Evolutionary conservation across 306 rosid genomes (phyloP).

Genomic region (Sophora flavescens): DNA sequence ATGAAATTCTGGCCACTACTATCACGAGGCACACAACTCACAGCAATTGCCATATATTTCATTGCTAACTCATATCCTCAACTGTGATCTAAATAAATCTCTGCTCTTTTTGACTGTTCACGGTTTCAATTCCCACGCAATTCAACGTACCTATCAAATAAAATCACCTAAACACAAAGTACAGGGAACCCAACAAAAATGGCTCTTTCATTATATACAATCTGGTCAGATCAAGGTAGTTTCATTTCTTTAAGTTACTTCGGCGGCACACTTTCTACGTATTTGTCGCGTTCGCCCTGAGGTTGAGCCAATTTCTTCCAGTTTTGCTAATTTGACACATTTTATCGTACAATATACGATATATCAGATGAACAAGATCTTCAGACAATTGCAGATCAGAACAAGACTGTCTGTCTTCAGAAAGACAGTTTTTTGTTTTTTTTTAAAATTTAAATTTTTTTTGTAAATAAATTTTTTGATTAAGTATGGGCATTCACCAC

Average conservation of each 20-base stretch:
- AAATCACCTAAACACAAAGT: not conserved
- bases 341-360: too few relatives aligned
- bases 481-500: too few relatives aligned
- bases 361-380: too few relatives aligned
- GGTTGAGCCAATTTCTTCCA: not conserved
- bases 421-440: too few relatives aligned
- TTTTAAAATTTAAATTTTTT: too few relatives aligned
- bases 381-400: too few relatives aligned
- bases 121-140: slow-evolving; percentile 30
- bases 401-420: too few relatives aligned
- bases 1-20: slow-evolving; percentile 19
- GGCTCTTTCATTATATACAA: not conserved
- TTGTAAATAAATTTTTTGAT: too few relatives aligned
- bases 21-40: slow-evolving; percentile 47
- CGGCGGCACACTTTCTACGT: slow-evolving; percentile 13
- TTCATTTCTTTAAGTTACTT: slow-evolving; percentile 28
- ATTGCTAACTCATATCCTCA: not conserved
- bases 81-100: not conserved
- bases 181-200: slow-evolving; percentile 10
- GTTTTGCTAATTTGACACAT: too few relatives aligned
- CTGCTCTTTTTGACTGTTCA: slow-evolving; percentile 40
- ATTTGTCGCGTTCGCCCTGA: not conserved
- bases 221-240: not conserved
- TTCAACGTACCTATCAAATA: slow-evolving; percentile 38
- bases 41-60: not conserved